Evolutionary conservation across 192 early-diverging fungal species (phyloP).

Genomic region (Backusella mclennaniae): DNA sequence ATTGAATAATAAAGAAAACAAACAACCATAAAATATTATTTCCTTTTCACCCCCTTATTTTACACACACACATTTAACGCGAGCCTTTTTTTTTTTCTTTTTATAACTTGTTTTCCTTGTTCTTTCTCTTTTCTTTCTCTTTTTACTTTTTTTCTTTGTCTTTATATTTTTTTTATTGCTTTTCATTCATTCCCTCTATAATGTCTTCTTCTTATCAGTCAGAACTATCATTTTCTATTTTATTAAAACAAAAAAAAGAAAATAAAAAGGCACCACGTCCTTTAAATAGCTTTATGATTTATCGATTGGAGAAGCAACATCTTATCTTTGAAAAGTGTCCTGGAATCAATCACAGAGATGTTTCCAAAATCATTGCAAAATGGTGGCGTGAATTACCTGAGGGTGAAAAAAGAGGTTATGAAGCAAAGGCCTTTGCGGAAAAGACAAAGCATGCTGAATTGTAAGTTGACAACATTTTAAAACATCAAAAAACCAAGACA

Average conservation of each 20-base stretch:
- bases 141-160: background rate
- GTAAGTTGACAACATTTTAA: conserved; percentile 18
- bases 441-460: conserved; percentile 46
- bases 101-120: background rate
- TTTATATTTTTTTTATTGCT: background rate
- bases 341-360: conserved; percentile 56
- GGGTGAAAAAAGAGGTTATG: conserved; percentile 52
- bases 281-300: conserved; percentile 67
- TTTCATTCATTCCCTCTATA: background rate
- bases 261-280: conserved; percentile 39
- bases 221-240: background rate
- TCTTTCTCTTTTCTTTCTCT: background rate
- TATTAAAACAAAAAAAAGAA: conserved; percentile 3
- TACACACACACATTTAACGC: background rate
- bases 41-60: background rate
- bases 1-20: background rate
- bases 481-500: background rate
- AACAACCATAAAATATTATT: background rate
- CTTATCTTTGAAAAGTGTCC: conserved; percentile 49
- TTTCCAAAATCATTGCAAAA: conserved; percentile 60
- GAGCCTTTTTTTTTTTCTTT: background rate
- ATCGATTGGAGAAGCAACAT: conserved; percentile 56
- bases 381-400: conserved; percentile 57
- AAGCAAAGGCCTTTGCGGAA: conserved; percentile 41
- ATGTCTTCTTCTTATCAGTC: background rate